phyloP scores from a whole-genome alignment of 805 yeast species.

The Candida hispaniensis region DNA sequence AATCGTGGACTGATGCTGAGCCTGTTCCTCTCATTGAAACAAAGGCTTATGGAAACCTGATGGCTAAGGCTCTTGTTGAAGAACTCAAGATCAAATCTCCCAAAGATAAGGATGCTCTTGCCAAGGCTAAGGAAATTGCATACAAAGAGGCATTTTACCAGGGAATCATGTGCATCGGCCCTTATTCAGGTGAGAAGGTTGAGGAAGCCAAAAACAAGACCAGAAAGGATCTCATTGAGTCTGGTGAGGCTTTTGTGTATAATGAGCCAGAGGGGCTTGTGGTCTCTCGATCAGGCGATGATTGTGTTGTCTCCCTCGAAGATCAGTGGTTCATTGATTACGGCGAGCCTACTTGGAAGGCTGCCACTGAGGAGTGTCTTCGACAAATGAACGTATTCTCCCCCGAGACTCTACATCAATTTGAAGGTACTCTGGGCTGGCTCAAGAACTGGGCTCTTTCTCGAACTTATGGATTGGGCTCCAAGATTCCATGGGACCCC shows the following conservation, averaged over 20 bases:
- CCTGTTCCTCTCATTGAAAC: conserved; percentile 67
- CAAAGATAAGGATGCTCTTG: conserved; percentile 76
- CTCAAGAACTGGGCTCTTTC: conserved; percentile 97
- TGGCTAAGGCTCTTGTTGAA: conserved; percentile 76
- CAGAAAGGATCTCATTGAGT: conserved; percentile 65
- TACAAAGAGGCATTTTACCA: conserved; percentile 95
- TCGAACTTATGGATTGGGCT: conserved; percentile 92
- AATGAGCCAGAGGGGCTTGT: conserved; percentile 89
- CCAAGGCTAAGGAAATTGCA: conserved; percentile 86
- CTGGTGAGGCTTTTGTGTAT: conserved; percentile 77
- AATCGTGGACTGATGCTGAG: conserved; percentile 75
- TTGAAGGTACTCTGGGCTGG: conserved; percentile 93
- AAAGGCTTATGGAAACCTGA: conserved; percentile 74
- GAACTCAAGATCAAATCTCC: conserved; percentile 90
- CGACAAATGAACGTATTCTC: conserved; percentile 65
- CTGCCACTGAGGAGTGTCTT: conserved; percentile 69
- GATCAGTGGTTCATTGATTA: conserved; percentile 98
- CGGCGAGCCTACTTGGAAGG: conserved; percentile 89
- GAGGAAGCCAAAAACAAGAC: conserved; percentile 84
- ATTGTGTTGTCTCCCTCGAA: conserved; percentile 90
- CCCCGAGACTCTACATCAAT: conserved; percentile 78
- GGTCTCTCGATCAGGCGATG: conserved; percentile 91
- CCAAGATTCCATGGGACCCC: conserved; percentile 94
- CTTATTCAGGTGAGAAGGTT: conserved; percentile 79
- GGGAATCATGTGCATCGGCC: conserved; percentile 72